A percentile compares a stretch with the other conserved stretches of the same genome.
Evolutionary conservation across 2,329 filamentous ascomycete genomes (phyloP).

Genomic region (Cladosporium phlei): DNA sequence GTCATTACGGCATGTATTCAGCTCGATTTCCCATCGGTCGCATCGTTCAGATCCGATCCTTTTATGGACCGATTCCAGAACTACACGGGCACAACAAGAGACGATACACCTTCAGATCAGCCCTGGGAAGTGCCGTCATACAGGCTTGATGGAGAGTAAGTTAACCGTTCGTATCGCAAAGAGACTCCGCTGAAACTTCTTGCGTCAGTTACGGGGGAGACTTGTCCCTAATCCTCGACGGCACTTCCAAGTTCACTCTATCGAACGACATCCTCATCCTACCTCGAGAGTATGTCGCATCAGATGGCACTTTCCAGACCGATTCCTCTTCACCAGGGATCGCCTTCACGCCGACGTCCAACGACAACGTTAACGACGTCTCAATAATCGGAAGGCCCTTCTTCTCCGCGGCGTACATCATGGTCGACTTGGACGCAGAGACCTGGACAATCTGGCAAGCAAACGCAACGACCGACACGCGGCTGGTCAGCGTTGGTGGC

Average conservation of each 20-base stretch:
- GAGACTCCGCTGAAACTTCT: too few species aligned
- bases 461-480: conserved; percentile 13
- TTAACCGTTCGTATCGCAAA: too few species aligned
- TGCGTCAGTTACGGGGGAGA: conserved; percentile 15
- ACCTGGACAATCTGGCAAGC: conserved; percentile 17
- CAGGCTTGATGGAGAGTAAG: conserved; percentile 14
- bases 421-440: conserved; percentile 14
- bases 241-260: conserved; percentile 10
- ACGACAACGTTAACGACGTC: conserved; percentile 13
- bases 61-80: conserved; percentile 15
- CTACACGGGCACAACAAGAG: not conserved
- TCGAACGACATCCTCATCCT: conserved; percentile 16
- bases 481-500: conserved; percentile 12
- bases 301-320: conserved; percentile 7
- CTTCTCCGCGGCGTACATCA: conserved; percentile 17
- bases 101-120: not conserved
- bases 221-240: conserved; percentile 10
- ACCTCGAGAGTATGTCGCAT: conserved; percentile 12
- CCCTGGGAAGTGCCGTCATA: conserved; percentile 4
- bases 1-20: conserved; percentile 16
- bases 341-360: conserved; percentile 1
- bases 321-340: conserved; percentile 12
- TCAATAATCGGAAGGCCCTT: conserved; percentile 14
- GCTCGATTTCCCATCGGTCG: conserved; percentile 16
- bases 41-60: conserved; percentile 13